These are phyloP conservation scores for Brettanomyces custersianus DNA, from an alignment of 805 yeast species.

Conservation along the genomic window DNA sequence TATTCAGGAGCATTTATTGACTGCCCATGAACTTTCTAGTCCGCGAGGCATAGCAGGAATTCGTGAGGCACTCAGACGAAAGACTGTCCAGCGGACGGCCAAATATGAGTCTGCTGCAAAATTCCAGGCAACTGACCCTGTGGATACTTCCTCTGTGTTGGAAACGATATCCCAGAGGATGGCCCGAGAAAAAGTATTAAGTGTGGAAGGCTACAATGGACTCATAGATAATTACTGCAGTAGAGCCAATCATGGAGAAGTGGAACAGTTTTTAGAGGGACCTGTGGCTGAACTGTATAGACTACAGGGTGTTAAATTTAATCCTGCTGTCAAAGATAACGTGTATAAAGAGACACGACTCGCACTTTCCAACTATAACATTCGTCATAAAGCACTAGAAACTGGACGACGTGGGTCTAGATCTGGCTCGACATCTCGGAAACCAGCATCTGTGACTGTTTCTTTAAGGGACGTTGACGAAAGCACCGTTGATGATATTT, in stretches of 20 bases:
- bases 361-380: constrained; percentile 6
- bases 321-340: constrained; percentile 6
- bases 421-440: constrained; percentile 2
- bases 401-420: constrained; percentile 1
- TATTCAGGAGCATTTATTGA: constrained; percentile 52
- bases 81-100: neutral
- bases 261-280: constrained; percentile 3
- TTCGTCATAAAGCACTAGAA: constrained; percentile 2
- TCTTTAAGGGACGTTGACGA: constrained; percentile 9
- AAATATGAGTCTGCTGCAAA: constrained; percentile 6
- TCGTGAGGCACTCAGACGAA: constrained; percentile 9
- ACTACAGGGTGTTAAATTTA: constrained; percentile 10
- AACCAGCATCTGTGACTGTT: constrained; percentile 3
- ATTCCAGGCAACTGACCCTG: constrained; percentile 2
- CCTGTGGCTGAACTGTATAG: constrained; percentile 8
- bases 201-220: constrained; percentile 5
- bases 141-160: constrained; percentile 5
- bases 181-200: constrained; percentile 3
- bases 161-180: constrained; percentile 2
- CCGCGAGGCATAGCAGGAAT: constrained; percentile 16
- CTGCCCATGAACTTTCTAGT: constrained; percentile 44
- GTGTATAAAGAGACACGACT: constrained; percentile 6
- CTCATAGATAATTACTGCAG: constrained; percentile 8
- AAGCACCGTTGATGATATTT: constrained; percentile 8
- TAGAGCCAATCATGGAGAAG: constrained; percentile 2